Conservation (phyloP, 2,329 filamentous ascomycete genomes). For the Penicillium occitanis region DNA sequence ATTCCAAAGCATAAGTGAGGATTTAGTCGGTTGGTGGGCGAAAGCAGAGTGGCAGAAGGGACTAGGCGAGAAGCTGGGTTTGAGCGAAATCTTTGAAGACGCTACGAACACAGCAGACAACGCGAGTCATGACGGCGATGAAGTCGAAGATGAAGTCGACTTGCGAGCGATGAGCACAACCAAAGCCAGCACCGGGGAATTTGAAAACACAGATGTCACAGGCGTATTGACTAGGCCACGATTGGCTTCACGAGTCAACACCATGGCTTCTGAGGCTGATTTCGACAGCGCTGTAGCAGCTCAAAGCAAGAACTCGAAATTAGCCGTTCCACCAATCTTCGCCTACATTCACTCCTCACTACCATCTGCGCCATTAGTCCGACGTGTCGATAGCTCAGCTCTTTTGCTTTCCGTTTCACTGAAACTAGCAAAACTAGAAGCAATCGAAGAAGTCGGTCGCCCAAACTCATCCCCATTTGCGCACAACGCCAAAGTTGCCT, state of each 20-base stretch:
- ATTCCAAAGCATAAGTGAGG: constrained; percentile 85
- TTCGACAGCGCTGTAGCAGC: constrained; percentile 13
- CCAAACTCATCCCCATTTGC: constrained; percentile 69
- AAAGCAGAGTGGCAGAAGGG: constrained; percentile 89
- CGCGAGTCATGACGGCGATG: constrained; percentile 39
- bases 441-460: constrained; percentile 62
- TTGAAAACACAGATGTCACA: constrained; percentile 12
- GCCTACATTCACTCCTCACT: constrained; percentile 70
- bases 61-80: constrained; percentile 71
- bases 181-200: constrained; percentile 35
- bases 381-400: constrained; percentile 83
- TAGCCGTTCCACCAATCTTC: constrained; percentile 69
- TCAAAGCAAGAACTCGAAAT: constrained; percentile 26
- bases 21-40: constrained; percentile 92
- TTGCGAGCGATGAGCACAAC: constrained; percentile 56
- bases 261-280: constrained; percentile 21
- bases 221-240: constrained; percentile 24
- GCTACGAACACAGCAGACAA: constrained; percentile 29
- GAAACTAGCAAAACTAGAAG: constrained; percentile 75
- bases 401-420: constrained; percentile 80
- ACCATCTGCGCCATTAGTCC: constrained; percentile 64
- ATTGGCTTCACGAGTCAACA: constrained; percentile 33
- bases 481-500: constrained; percentile 75
- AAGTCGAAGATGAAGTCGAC: constrained; percentile 56
- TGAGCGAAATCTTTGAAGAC: constrained; percentile 61